Evolutionary conservation across 805 yeast species (phyloP).

Genomic region (Deakozyma indianensis): DNA sequence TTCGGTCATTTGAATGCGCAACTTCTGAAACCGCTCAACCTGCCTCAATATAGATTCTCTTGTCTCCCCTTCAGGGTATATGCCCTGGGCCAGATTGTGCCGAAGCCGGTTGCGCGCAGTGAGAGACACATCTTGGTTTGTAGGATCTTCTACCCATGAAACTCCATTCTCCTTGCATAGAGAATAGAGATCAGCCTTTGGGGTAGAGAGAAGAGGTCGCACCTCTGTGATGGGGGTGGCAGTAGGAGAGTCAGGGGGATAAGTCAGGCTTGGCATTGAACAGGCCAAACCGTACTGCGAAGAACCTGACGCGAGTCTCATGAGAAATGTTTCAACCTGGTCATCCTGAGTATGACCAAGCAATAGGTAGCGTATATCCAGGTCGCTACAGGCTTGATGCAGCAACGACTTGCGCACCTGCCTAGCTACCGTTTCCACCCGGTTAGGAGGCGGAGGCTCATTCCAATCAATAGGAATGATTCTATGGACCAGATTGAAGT

Average conservation of each 20-base stretch:
- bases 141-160: slow-evolving; percentile 57
- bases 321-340: slow-evolving; percentile 53
- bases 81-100: slow-evolving; percentile 8
- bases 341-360: slow-evolving; percentile 63
- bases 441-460: slow-evolving; percentile 3
- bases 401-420: slow-evolving; percentile 34
- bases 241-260: slow-evolving; percentile 15
- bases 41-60: neutral
- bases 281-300: slow-evolving; percentile 47
- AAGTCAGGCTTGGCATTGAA: slow-evolving; percentile 22
- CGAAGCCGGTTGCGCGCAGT: slow-evolving; percentile 49
- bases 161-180: slow-evolving; percentile 30
- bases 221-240: slow-evolving; percentile 16
- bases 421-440: slow-evolving; percentile 51
- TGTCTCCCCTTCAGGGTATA: slow-evolving; percentile 8
- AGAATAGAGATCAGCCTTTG: slow-evolving; percentile 30
- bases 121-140: slow-evolving; percentile 39
- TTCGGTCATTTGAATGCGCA: neutral
- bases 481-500: neutral
- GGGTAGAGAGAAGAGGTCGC: slow-evolving; percentile 39
- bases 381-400: slow-evolving; percentile 24
- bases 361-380: slow-evolving; percentile 26
- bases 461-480: slow-evolving; percentile 10
- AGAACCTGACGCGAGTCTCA: slow-evolving; percentile 34
- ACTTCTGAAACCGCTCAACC: neutral